Conservation (phyloP, 768 basidiomycete species). For the Rhodotorula toruloides region DNA sequence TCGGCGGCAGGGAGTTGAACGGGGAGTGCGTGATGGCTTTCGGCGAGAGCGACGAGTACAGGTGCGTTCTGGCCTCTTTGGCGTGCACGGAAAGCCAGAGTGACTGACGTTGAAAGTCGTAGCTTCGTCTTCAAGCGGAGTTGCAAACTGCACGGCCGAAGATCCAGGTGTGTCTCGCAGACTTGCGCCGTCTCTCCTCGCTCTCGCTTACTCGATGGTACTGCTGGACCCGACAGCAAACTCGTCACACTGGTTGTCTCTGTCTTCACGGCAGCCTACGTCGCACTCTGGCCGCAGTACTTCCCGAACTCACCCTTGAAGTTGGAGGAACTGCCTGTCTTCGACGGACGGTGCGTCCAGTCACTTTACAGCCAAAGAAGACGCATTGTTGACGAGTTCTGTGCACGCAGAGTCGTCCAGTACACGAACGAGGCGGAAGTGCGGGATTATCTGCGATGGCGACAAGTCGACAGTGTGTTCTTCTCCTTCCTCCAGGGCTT, state of each 20-base stretch:
- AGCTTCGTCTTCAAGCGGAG: constrained; percentile 81
- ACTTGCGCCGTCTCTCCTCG: background rate
- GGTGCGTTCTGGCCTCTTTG: constrained; percentile 50
- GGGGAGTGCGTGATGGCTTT: constrained; percentile 82
- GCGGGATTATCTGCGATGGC: constrained; percentile 90
- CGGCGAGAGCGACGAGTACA: constrained; percentile 96
- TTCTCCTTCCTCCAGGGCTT: background rate
- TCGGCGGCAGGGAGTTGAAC: constrained; percentile 56
- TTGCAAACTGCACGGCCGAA: constrained; percentile 74
- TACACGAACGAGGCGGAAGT: constrained; percentile 71
- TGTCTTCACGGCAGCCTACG: constrained; percentile 83
- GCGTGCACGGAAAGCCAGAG: background rate
- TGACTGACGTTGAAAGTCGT: background rate
- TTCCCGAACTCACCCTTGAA: constrained; percentile 66
- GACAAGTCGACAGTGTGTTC: constrained; percentile 84
- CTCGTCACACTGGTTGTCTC: constrained; percentile 77
- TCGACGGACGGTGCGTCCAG: constrained; percentile 79
- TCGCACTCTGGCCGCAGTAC: constrained; percentile 74
- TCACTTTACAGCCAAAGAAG: background rate
- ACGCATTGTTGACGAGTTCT: no score
- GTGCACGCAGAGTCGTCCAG: constrained; percentile 35
- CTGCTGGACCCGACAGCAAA: constrained; percentile 56
- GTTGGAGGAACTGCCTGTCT: constrained; percentile 65
- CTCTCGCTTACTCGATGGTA: background rate
- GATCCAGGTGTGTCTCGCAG: no score